Base-by-base conservation (phyloP, 2,329 filamentous ascomycete species). In the Cytospora mali region DNA sequence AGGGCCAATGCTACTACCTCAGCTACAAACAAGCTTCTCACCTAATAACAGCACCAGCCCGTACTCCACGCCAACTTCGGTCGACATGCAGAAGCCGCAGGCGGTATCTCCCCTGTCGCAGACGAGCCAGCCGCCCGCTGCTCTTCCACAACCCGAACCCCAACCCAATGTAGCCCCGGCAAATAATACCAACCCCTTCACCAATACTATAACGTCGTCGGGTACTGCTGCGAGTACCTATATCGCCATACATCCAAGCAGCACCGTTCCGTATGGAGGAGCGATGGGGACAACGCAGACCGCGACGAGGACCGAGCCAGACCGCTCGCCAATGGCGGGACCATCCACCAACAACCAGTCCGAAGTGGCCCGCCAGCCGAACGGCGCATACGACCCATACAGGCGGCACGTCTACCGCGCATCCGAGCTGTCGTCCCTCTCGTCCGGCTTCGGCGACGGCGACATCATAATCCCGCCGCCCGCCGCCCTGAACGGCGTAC, bases 371-470 rank as follows among this genome's bases (percentile, higher is more conserved):
- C 75, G 74, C 25, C 72, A 75, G 58, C 73, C 74, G 0, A 73
- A 76, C 0, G 70, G 74, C 16, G 74, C 73, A 3, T 77, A 77
- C 63, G 72, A 75, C 23, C 71, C 75, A 16, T 56, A 69, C 5
- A 71, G 70, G 31, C 71, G 74, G 35, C 73, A 74, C 61, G 72
- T 72, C 3, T 77, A 79, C 33, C 76, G 79, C 9, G 70, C 74
- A 4, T 85, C 82, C 64, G 80, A 81, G 54, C 68, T 86, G 33
- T 88, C 86, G 0, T 88, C 85, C 0, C 75, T 88, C 4, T 88
- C 86, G 0, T 88, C 86, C 0, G 86, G 85, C 7, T 88, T 88
- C 65, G 86, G 86, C 21, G 85, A 88, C 68, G 84, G 81, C 27
- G 83, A 87, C 51, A 84, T 87, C 29, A 79, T 84, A 33, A 72